These are phyloP conservation scores for Aspergillus hortae DNA, from an alignment of 2,329 filamentous ascomycete species.

Conservation along the genomic window DNA sequence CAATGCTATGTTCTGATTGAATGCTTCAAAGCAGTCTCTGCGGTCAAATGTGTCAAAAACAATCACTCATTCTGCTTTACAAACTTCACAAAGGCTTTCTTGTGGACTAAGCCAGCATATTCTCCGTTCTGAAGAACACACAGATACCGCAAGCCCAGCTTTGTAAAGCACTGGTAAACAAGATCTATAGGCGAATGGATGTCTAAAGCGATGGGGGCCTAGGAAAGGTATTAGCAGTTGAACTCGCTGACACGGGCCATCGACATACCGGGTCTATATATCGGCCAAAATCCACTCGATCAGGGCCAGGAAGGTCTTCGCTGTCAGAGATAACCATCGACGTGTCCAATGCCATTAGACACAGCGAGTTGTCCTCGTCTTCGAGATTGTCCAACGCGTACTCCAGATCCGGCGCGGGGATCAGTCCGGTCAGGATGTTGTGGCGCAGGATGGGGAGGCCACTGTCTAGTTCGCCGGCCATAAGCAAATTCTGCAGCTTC, in stretches of 20 bases:
- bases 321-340: constrained; percentile 57
- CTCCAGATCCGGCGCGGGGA: constrained; percentile 90
- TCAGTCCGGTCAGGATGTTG: constrained; percentile 78
- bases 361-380: constrained; percentile 67
- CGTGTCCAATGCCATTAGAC: constrained; percentile 72
- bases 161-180: constrained; percentile 94
- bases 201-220: constrained; percentile 83
- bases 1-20: too few relatives aligned
- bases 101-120: constrained; percentile 91
- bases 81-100: constrained; percentile 95
- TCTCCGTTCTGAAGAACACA: constrained; percentile 81
- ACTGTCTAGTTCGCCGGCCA: constrained; percentile 84
- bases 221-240: background rate
- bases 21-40: background rate
- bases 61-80: constrained; percentile 70
- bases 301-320: constrained; percentile 50
- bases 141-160: constrained; percentile 86
- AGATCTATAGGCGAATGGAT: constrained; percentile 88
- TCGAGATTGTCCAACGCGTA: constrained; percentile 82
- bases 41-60: background rate
- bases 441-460: constrained; percentile 82
- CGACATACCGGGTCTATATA: constrained; percentile 80
- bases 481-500: constrained; percentile 78
- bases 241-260: too few relatives aligned
- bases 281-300: constrained; percentile 80